Base-by-base conservation (phyloP, 1,284 basidiomycete species). In the Rhodotorula sp. region DNA sequence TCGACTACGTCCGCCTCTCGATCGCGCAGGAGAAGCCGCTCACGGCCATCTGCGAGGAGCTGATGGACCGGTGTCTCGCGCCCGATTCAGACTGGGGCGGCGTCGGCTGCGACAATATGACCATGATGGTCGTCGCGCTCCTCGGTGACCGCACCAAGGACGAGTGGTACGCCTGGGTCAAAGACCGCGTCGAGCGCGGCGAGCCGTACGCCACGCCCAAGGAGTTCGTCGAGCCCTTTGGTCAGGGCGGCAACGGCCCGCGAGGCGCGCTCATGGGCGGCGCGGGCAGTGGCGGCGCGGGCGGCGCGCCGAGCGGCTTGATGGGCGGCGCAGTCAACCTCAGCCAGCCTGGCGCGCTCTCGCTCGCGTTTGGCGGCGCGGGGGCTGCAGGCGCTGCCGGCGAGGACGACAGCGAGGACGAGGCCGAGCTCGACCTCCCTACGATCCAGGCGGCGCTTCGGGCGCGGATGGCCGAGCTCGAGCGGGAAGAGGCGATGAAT, bases 61-160 rank as follows among this genome's bases (percentile, higher is more conserved):
- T 97, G 78, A 97, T 97, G 83, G 91, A 94, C 75, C 89, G 91
- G 76, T 99, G 97, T 81, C 86, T 98, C 59, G 95, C 97, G 21
- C 94, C 95, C 1, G 93, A 97, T 81, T 91, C 92, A 4, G 91
- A 91, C 59, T 91, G 91, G 54, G 93, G 92, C 57, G 96, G 97
- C 27, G 92, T 98, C 73, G 97, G 97, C 34, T 98, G 95, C 81
- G 97, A 99, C 84, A 99, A 99, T 84, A 99, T 99, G 97, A 99
- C 97, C 0, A 86, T 97, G 66, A 87, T 97, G 76, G 87, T 99
- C 70, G 88, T 99, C 61, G 97, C 93, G 8, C 81, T 99, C 61
- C 86, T 97, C 44, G 86, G 91, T 74, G 95, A 92, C 44, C 88
- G 89, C 71, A 93, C 93, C 25, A 88, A 90, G 81, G 90, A 93